Evolutionary conservation across 2,329 filamentous ascomycete species (phyloP), one percentile per base, ranked within the genome.

Genomic region (Aotearoamyces nothofagi): DNA sequence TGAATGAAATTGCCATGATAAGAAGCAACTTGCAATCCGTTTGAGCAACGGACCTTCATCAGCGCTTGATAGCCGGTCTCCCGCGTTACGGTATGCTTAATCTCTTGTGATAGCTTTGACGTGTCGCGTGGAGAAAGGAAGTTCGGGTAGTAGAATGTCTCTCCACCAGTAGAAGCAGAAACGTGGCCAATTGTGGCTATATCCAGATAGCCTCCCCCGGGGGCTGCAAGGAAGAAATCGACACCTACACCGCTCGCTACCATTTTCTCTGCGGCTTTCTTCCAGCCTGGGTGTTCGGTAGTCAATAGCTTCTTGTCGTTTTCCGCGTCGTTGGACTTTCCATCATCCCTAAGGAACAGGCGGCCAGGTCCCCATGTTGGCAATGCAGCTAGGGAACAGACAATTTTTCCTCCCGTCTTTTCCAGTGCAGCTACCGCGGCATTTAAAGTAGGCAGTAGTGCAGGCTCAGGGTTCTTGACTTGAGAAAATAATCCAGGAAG

Each of bases 21-120:
- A n/a, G 73, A 71, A 10, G 82, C 74, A 10, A 98, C 78, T 50
- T 98, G 90, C 29, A 98, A 63, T 11, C 90, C 90, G 44, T 93
- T 98, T 11, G 86, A 94, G 58, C 90, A 98, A 37, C 90, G 78
- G 33, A 98, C 87, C 61, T 98, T 98, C 82, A 98, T 92, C 42
- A 98, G 61, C 12, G 84, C 84, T 54, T 94, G 87, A 58, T 82
- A 96, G 13, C 90, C 90, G 26, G 87, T 93, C 52, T 94, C 86
- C 37, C 90, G 69, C 3, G 75, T 84, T 16, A 94, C 72, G 1
- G 81, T 74, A 46, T 94, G 87, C 40, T 75, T 71, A 39, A 98
- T 73, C 56, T 98, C 90, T 26, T 78, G 69, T 3, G 77, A 78
- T 22, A 98, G 58, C 57, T 87, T 92, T 32, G 81, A 64, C 24